Evolutionary conservation across 2,329 filamentous ascomycete species (phyloP).

Genomic region (Aspergillus sp.): DNA sequence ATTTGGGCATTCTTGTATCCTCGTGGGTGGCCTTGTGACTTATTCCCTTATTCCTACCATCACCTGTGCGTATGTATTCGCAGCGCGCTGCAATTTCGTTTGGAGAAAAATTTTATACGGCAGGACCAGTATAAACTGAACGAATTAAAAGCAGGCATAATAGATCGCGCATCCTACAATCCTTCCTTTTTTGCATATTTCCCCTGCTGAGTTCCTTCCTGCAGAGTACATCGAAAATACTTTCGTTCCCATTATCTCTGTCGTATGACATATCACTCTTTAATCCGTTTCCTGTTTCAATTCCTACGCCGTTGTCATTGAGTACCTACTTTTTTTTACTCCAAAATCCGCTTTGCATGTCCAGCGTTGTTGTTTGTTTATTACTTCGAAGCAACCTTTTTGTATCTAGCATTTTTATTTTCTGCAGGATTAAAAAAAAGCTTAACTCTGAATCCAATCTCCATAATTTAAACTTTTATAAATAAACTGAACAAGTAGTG

Average conservation of each 20-base stretch:
- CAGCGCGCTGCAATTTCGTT: slow-evolving; percentile 3
- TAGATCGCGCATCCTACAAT: not conserved
- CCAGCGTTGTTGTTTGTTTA: not conserved
- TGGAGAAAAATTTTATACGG: slow-evolving; percentile 7
- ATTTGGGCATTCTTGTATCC: slow-evolving; percentile 5
- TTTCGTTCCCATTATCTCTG: not conserved
- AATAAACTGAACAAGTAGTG: no score
- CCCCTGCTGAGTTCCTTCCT: not conserved
- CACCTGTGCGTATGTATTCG: slow-evolving; percentile 6
- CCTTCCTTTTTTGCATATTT: not conserved
- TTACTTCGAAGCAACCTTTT: not conserved
- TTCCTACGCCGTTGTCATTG: not conserved
- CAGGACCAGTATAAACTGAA: slow-evolving; percentile 13
- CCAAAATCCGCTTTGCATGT: slow-evolving; percentile 1
- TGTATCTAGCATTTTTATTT: not conserved
- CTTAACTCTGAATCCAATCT: not conserved
- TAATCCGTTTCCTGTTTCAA: not conserved
- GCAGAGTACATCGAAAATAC: not conserved
- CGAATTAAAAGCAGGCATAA: not conserved
- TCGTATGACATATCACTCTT: not conserved
- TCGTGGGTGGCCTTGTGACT: not conserved
- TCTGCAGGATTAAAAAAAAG: not conserved
- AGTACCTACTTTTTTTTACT: not conserved
- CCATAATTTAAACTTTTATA: not conserved
- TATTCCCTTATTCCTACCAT: not conserved